Percentiles rank a stretch among this genome's conserved stretches.
These are phyloP conservation scores for Paramecium caudatum DNA, from an alignment of 73 alveolate species.

Conservation along the genomic window DNA sequence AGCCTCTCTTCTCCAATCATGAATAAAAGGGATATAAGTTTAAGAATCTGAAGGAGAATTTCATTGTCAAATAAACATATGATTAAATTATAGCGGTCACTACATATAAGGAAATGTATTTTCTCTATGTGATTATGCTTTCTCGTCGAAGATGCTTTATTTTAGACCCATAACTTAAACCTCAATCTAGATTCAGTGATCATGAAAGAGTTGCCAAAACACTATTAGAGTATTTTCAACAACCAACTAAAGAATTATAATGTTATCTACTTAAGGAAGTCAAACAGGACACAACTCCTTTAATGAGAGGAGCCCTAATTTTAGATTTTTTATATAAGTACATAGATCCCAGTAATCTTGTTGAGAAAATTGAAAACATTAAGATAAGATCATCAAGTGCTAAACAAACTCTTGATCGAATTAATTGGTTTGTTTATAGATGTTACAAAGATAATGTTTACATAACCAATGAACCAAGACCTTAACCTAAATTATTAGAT, in stretches of 20 bases:
- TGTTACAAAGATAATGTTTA: constrained; percentile 38
- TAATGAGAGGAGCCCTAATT: background rate
- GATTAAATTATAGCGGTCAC: constrained; percentile 54
- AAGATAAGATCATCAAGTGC: constrained; percentile 18
- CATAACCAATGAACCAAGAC: background rate
- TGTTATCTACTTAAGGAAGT: constrained; percentile 29
- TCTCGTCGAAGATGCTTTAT: constrained; percentile 8
- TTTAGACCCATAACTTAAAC: constrained; percentile 24
- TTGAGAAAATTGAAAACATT: constrained; percentile 36
- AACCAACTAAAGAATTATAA: no score
- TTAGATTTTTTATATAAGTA: constrained; percentile 31
- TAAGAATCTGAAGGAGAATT: constrained; percentile 32
- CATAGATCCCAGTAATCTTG: constrained; percentile 24
- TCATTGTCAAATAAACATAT: background rate
- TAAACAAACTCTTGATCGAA: background rate
- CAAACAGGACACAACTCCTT: constrained; percentile 39
- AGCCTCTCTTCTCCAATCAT: background rate
- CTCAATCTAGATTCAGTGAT: constrained; percentile 39
- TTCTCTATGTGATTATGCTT: constrained; percentile 1
- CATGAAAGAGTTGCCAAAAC: constrained; percentile 29
- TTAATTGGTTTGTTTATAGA: constrained; percentile 25
- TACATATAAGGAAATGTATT: constrained; percentile 44
- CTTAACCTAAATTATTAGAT: constrained; percentile 15
- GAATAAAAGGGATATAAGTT: background rate
- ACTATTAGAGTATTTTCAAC: constrained; percentile 1